Conservation (phyloP, 805 yeast species). For the Hanseniaspora taiwanica region DNA sequence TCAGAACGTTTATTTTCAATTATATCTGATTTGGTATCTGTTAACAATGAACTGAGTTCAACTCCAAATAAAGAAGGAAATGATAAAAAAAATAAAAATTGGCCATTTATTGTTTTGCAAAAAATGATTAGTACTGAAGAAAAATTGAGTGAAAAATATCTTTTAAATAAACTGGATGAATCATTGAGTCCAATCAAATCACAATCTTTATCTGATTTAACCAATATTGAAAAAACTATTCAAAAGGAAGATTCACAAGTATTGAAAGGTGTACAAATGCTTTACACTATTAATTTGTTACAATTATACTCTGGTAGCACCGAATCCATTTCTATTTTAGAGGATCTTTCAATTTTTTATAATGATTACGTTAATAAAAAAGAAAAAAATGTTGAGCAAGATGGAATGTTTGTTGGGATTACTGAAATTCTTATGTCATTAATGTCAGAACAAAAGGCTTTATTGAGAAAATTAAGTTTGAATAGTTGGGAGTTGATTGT, state of each 20-base stretch:
- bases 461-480: slow-evolving; percentile 44
- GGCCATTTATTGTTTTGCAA: slow-evolving; percentile 46
- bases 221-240: slow-evolving; percentile 19
- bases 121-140: slow-evolving; percentile 21
- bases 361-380: slow-evolving; percentile 27
- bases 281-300: slow-evolving; percentile 62
- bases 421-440: slow-evolving; percentile 48
- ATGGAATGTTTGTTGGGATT: slow-evolving; percentile 33
- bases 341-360: slow-evolving; percentile 57
- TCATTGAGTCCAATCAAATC: slow-evolving; percentile 36
- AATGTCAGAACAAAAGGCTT: slow-evolving; percentile 41
- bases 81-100: slow-evolving; percentile 33
- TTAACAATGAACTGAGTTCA: slow-evolving; percentile 21
- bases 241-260: slow-evolving; percentile 7
- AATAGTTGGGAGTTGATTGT: slow-evolving; percentile 45
- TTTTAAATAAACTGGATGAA: slow-evolving; percentile 40
- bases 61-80: too few species aligned
- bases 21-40: slow-evolving; percentile 41
- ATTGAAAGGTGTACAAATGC: slow-evolving; percentile 54
- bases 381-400: slow-evolving; percentile 25
- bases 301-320: slow-evolving; percentile 66
- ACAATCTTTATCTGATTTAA: slow-evolving; percentile 37
- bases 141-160: slow-evolving; percentile 10
- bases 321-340: slow-evolving; percentile 63
- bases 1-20: slow-evolving; percentile 58